Percentiles rank a stretch among this genome's conserved stretches.
These are phyloP conservation scores for Luffa aegyptiaca DNA, from an alignment of 306 rosid genomes.

Conservation along the genomic window DNA sequence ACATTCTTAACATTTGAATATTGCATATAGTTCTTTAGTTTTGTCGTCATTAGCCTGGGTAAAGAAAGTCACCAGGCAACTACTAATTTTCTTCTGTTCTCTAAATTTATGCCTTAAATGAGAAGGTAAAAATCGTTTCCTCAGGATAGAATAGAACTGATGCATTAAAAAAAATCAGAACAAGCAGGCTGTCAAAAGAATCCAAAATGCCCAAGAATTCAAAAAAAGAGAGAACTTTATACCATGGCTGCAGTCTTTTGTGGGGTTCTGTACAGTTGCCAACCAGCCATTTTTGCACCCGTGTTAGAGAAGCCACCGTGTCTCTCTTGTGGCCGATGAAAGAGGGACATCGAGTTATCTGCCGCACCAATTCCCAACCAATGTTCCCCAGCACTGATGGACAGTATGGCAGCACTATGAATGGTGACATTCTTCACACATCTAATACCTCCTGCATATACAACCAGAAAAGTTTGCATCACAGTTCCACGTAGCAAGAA, in stretches of 20 bases:
- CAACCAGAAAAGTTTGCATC: neutral
- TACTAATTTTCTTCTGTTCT: neutral
- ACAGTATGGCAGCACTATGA: conserved; percentile 70
- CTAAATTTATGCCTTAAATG: neutral
- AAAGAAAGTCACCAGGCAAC: neutral
- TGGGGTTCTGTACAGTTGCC: conserved; percentile 98
- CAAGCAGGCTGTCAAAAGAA: neutral
- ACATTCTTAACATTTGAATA: neutral
- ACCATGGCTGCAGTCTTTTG: conserved; percentile 88
- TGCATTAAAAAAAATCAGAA: neutral
- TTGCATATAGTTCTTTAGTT: neutral
- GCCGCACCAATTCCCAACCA: conserved; percentile 99
- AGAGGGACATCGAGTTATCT: conserved; percentile 92
- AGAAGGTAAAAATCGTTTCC: neutral
- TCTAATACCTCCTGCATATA: conserved; percentile 67
- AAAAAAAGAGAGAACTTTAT: conserved; percentile 15
- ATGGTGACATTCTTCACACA: conserved; percentile 84
- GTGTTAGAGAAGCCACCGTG: conserved; percentile 72
- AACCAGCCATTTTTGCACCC: conserved; percentile 76
- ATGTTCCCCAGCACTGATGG: conserved; percentile 93
- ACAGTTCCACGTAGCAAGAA: neutral
- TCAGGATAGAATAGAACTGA: neutral
- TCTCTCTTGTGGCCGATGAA: conserved; percentile 97
- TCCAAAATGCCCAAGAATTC: conserved; percentile 8
- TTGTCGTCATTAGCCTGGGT: neutral